Base-by-base conservation (phyloP, 345 rosid species). In the Salix koriyanagi region DNA sequence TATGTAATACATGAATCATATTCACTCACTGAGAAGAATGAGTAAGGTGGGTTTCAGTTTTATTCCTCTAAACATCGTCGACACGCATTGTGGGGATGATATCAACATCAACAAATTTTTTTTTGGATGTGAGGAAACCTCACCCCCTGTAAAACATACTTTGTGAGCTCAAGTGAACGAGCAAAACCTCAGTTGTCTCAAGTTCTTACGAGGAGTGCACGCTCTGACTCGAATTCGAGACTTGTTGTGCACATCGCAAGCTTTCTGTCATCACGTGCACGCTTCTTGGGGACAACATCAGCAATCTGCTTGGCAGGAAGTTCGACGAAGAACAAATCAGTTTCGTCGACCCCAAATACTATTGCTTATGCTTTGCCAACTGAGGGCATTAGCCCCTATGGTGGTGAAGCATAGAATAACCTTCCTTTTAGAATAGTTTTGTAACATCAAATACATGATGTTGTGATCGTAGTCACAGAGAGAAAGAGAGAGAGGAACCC, bases 381-480 rank as follows among this genome's bases (percentile, higher is more conserved):
- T 36, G 77, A 41, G 32, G 56, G 50, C 61, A 84, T 39, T 30
- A 76, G 61, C 25, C 92, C 93, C 91, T 44, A 79, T 56, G 1
- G 83, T 83, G 12, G 91, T 82, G 84, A 92, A 90, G 80, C 97
- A 92, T 25, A 90, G 28, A 50, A 92, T 70, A 37, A 87, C 65
- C 69, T 30, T 86, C 41, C 87, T 86, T 7, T 30, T 80, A 23
- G 91, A 34, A 34, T 1, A 5, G 6, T 34, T 34, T 34, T 34
- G 36, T 5, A 34, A 34, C 36, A 42, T 7, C 46, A 41, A 41
- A 41, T 41, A 42, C 46, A 42, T 42, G 50, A 46, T 13, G 50
- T 13, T 46, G 14, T 46, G 50, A 46, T 46, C 50, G 5, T 46
- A 46, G 50, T 46, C 21, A 61, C 21, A 61, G 42, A 2, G 46